Conservation (phyloP, 257 asterid species). For the Catharanthus roseus region DNA sequence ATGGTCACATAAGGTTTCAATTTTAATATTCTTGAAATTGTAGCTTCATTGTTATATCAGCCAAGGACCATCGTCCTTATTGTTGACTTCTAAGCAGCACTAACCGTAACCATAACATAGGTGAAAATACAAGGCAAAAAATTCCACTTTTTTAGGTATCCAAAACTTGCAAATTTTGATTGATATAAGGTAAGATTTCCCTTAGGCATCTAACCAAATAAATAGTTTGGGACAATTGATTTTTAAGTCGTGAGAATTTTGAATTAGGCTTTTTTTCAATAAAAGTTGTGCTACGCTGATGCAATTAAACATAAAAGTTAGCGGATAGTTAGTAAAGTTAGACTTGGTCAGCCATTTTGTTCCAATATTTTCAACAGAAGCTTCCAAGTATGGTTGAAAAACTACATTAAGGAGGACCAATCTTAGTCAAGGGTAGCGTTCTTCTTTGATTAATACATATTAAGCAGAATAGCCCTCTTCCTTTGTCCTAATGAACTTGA, state of each 20-base stretch:
- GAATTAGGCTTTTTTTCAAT: too few species aligned
- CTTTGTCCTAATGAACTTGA: slow-evolving; percentile 1
- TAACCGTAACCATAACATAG: not conserved
- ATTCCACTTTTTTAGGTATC: not conserved
- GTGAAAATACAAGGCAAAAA: not conserved
- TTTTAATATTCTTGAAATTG: not conserved
- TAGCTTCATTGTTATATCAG: not conserved
- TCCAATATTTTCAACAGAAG: slow-evolving; percentile 32
- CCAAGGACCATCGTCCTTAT: not conserved
- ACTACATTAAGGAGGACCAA: not conserved
- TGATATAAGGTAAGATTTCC: not conserved
- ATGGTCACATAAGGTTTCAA: not conserved
- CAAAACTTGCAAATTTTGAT: too few species aligned
- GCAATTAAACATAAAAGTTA: too few species aligned
- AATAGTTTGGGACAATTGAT: too few species aligned
- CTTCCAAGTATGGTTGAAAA: slow-evolving; percentile 28
- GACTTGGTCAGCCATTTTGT: slow-evolving; percentile 18
- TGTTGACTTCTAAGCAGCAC: not conserved
- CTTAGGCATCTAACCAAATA: too few species aligned
- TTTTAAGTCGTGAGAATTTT: too few species aligned
- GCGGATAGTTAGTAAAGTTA: too few species aligned
- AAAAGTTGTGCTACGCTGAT: too few species aligned
- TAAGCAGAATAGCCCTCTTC: too few species aligned
- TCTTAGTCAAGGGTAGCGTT: slow-evolving; percentile 13
- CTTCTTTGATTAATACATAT: not conserved